Evolutionary conservation across 2,329 filamentous ascomycete genomes (phyloP), one percentile per base, ranked within the genome.

Genomic region (Westerdykella sp.): DNA sequence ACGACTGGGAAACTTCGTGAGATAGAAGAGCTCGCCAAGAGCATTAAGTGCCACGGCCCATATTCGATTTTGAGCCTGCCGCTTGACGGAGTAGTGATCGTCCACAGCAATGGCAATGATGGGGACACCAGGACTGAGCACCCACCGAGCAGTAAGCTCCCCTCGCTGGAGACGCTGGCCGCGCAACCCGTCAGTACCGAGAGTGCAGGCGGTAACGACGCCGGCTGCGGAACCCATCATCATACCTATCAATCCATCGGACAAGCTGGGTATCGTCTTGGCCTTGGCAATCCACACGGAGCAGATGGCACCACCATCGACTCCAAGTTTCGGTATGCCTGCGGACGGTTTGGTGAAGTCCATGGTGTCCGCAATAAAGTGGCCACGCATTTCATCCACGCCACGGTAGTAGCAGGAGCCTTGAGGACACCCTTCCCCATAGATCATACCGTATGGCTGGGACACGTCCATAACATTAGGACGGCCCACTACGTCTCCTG

Each of bases 1-100:
- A 30, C 75, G 73, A 21, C 66, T 74, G 0, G 87, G 88, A 6
- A 83, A 74, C 39, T 87, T 81, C 1, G 79, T 84, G 1, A 97
- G 73, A 54, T 91, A 95, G 65, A 84, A 97, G 0, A 95, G 73
- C 64, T 98, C 93, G 1, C 93, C 93, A 7, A 98, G 73, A 0
- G 93, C 91, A 62, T 98, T 98, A 41, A 98, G 69, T n/a, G 81
- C 87, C 34, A 91, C 84, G n/a, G 87, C 88, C 88, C 89, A 97
- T 11, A 93, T 78, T 22, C 90, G 82, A 11, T 80, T 78, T 39
- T 82, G 73, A 4, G 77, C 71, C 60, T 83, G 83, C 23, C 90
- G 82, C 54, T 81, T 83, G 21, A 76, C 66, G 39, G 77, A 90
- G 65, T 89, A 93, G 41, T 80, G 80, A 22, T 95, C 89, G 57